phyloP scores from a whole-genome alignment of 768 basidiomycete genomes.

The Botryobasidium botryosum region DNA sequence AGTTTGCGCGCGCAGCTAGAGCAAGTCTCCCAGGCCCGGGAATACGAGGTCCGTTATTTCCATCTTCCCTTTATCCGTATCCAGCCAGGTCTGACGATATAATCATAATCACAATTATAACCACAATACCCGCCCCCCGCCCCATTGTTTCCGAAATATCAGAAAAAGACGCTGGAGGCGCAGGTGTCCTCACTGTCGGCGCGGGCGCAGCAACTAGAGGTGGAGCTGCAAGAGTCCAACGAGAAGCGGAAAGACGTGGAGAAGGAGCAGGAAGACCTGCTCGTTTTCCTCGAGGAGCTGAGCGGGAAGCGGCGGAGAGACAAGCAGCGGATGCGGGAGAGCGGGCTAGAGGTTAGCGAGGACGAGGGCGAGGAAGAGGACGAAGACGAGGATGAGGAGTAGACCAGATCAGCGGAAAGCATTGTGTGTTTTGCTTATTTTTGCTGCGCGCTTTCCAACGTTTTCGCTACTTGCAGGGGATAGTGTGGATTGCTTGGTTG shows the following conservation, averaged over 20 bases:
- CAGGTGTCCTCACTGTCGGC: slow-evolving; percentile 31
- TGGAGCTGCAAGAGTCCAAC: slow-evolving; percentile 34
- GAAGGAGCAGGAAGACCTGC: slow-evolving; percentile 91
- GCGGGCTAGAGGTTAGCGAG: slow-evolving; percentile 78
- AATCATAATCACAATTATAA: background rate
- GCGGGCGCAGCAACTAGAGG: slow-evolving; percentile 12
- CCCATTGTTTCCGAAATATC: background rate
- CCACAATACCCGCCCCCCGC: background rate
- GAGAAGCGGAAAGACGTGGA: slow-evolving; percentile 65
- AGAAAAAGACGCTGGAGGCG: slow-evolving; percentile 31
- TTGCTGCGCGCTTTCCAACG: no score
- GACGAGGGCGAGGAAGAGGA: slow-evolving; percentile 50
- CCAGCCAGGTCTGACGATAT: slow-evolving; percentile 1
- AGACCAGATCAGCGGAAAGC: no score
- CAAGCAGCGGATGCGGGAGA: slow-evolving; percentile 56
- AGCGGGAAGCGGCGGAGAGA: slow-evolving; percentile 71
- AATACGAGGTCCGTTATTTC: slow-evolving; percentile 25
- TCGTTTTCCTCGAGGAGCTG: slow-evolving; percentile 86
- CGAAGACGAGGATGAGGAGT: slow-evolving; percentile 44
- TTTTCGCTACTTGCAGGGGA: no score
- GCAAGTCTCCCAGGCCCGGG: slow-evolving; percentile 19
- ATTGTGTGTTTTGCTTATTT: background rate
- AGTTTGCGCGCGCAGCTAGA: slow-evolving; percentile 43
- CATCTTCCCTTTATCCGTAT: slow-evolving; percentile 4
- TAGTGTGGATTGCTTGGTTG: no score